Conservation (phyloP, 2,329 filamentous ascomycete species). For the Penicillium sp. region DNA sequence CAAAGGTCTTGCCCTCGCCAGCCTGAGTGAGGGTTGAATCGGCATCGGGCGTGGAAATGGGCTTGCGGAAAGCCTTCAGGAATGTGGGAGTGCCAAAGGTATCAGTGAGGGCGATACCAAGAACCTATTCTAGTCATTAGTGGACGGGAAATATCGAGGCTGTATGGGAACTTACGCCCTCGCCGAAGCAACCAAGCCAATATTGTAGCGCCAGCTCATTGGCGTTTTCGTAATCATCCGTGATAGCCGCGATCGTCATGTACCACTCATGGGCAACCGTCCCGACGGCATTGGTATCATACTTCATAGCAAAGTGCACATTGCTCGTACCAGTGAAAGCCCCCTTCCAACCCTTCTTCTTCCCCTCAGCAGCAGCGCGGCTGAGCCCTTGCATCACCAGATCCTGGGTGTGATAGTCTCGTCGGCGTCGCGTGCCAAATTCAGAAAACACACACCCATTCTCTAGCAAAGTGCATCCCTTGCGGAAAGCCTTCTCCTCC, state of each 20-base stretch:
- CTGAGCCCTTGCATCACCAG: conserved; percentile 87
- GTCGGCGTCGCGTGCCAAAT: conserved; percentile 85
- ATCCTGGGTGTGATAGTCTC: conserved; percentile 94
- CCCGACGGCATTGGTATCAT: conserved; percentile 80
- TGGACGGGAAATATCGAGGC: neutral
- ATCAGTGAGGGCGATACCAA: conserved; percentile 90
- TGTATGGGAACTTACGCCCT: conserved; percentile 56
- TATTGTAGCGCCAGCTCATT: conserved; percentile 83
- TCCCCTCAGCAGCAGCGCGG: conserved; percentile 73
- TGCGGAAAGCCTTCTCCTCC: conserved; percentile 79
- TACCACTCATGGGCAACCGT: conserved; percentile 99
- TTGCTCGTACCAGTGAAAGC: conserved; percentile 90
- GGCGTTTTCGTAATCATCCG: conserved; percentile 79
- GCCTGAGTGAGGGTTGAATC: conserved; percentile 46
- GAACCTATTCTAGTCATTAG: conserved; percentile 53
- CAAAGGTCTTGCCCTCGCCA: conserved; percentile 67
- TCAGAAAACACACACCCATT: conserved; percentile 89
- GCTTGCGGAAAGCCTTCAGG: conserved; percentile 78
- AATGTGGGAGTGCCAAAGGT: conserved; percentile 94
- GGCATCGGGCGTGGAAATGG: conserved; percentile 47
- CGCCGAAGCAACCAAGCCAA: conserved; percentile 91
- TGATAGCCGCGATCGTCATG: conserved; percentile 95
- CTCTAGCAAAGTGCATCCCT: conserved; percentile 77
- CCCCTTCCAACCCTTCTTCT: conserved; percentile 67
- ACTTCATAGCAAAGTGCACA: conserved; percentile 94